Percentiles rank a stretch among this genome's conserved stretches.
Conservation (phyloP, 2,329 filamentous ascomycete genomes). For the Botrytis byssoidea region DNA sequence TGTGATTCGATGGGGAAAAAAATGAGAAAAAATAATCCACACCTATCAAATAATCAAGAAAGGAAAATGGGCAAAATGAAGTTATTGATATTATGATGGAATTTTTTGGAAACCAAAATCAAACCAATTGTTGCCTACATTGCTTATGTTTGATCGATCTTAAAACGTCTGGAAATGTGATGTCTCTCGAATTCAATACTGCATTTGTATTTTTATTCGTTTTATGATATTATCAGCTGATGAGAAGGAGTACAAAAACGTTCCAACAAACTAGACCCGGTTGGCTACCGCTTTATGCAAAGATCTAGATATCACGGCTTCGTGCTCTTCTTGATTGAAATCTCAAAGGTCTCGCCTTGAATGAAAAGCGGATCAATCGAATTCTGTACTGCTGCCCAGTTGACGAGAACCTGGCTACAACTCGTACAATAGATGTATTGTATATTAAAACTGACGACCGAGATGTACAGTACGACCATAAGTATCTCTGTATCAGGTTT, state of each 20-base stretch:
- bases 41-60: not conserved
- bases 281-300: constrained; percentile 21
- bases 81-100: not conserved
- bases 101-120: not conserved
- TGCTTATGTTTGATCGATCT: not conserved
- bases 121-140: not conserved
- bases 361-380: constrained; percentile 18
- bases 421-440: not conserved
- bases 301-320: constrained; percentile 17
- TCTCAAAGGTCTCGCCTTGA: constrained; percentile 8
- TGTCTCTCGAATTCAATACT: not conserved
- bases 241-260: constrained; percentile 9
- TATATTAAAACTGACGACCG: not conserved
- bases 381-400: constrained; percentile 22
- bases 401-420: constrained; percentile 21
- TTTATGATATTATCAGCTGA: constrained; percentile 16
- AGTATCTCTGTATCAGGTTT: constrained; percentile 13
- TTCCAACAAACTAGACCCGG: constrained; percentile 7
- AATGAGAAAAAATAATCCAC: not conserved
- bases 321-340: constrained; percentile 1
- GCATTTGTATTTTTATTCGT: not conserved
- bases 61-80: not conserved
- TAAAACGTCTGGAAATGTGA: not conserved
- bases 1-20: not conserved
- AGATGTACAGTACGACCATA: not conserved